Evolutionary conservation across 805 yeast species (phyloP).

Genomic region (Alloascoidea hylecoeti): DNA sequence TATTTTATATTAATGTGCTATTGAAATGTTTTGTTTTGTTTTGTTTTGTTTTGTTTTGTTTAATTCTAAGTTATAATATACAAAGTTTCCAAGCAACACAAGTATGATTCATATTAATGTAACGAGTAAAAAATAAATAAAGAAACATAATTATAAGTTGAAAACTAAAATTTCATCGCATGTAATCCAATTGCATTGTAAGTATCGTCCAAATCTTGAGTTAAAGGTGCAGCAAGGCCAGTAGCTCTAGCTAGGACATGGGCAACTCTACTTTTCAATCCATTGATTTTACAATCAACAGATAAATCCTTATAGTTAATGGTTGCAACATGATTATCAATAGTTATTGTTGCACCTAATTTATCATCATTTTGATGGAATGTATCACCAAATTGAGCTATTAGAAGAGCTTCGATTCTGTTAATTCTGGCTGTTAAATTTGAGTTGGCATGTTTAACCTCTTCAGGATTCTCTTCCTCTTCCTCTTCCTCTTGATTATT

Average conservation of each 20-base stretch:
- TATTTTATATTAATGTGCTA: no score
- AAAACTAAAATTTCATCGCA: not conserved
- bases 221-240: slow-evolving; percentile 73
- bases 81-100: no score
- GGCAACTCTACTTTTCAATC: slow-evolving; percentile 68
- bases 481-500: slow-evolving; percentile 8
- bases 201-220: slow-evolving; percentile 19
- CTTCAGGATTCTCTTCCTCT: slow-evolving; percentile 8
- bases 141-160: no score
- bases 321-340: slow-evolving; percentile 65
- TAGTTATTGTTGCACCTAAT: slow-evolving; percentile 41
- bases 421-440: slow-evolving; percentile 24
- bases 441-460: slow-evolving; percentile 19
- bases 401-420: slow-evolving; percentile 47
- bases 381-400: slow-evolving; percentile 82
- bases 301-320: slow-evolving; percentile 50
- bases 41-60: no score
- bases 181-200: not conserved
- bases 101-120: no score
- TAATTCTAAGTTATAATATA: no score
- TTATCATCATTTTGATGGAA: slow-evolving; percentile 23
- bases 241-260: slow-evolving; percentile 69
- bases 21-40: no score
- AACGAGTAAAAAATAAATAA: no score
- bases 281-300: slow-evolving; percentile 63